Conservation (phyloP, 139 green algal genomes). For the Tetraselmis chui region DNA sequence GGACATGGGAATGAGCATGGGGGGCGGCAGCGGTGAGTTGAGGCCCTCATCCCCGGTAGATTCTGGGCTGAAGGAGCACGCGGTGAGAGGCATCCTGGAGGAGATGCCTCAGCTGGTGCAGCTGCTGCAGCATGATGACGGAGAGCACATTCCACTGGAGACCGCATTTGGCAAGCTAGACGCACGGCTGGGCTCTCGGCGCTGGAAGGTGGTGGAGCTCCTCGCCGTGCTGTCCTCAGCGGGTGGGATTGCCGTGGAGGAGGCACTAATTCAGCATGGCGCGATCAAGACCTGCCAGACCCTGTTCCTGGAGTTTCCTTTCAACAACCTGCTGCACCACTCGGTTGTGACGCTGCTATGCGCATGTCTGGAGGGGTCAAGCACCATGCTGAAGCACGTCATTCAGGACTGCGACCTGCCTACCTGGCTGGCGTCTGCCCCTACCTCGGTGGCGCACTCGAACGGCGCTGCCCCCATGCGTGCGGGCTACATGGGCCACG, state of each 20-base stretch:
- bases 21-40: neutral
- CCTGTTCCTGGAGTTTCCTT: slow-evolving; percentile 73
- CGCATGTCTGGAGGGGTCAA: slow-evolving; percentile 27
- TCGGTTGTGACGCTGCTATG: slow-evolving; percentile 55
- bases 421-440: slow-evolving; percentile 56
- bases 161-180: slow-evolving; percentile 70
- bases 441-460: slow-evolving; percentile 29
- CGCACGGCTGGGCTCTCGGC: slow-evolving; percentile 57
- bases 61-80: slow-evolving; percentile 26
- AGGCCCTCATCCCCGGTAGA: slow-evolving; percentile 10
- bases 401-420: slow-evolving; percentile 52
- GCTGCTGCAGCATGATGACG: slow-evolving; percentile 33
- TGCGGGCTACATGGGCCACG: slow-evolving; percentile 76
- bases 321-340: slow-evolving; percentile 88
- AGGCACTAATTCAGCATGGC: slow-evolving; percentile 39
- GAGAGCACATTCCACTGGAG: slow-evolving; percentile 30
- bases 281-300: slow-evolving; percentile 50
- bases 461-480: slow-evolving; percentile 31
- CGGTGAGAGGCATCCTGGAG: slow-evolving; percentile 32
- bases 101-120: slow-evolving; percentile 47
- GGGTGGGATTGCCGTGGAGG: slow-evolving; percentile 41
- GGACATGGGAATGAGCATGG: neutral
- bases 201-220: slow-evolving; percentile 74
- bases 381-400: slow-evolving; percentile 50
- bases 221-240: slow-evolving; percentile 67